phyloP scores from a whole-genome alignment of 345 rosid genomes.

The Moricandia arvensis region DNA sequence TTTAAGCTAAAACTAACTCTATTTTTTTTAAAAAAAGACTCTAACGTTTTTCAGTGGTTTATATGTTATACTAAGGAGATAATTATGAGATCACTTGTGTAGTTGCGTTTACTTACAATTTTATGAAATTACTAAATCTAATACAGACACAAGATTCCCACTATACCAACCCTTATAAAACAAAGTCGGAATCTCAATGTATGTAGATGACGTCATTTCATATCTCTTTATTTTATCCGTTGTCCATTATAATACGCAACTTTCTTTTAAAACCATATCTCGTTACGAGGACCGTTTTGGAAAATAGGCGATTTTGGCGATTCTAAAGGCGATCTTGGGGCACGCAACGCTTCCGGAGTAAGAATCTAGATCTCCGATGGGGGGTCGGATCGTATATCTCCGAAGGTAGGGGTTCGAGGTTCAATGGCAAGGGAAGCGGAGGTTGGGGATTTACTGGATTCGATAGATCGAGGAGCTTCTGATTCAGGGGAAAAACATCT shows the following conservation, averaged over 20 bases:
- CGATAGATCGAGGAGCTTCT: no score
- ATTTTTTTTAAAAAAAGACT: not conserved
- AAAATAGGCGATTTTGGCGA: not conserved
- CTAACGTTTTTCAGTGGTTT: not conserved
- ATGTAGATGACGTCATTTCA: conserved; percentile 18
- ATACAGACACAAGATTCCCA: conserved; percentile 24
- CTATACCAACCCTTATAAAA: conserved; percentile 17
- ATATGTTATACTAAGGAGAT: not conserved
- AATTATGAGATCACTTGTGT: not conserved
- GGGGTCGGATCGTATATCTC: no score
- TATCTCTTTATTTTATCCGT: not conserved
- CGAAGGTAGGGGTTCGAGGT: no score
- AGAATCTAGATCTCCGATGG: no score
- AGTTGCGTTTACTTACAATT: no score
- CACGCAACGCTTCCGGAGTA: no score
- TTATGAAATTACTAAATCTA: not conserved
- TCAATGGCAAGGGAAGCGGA: no score
- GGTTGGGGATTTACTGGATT: no score
- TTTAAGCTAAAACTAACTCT: not conserved
- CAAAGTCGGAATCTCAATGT: conserved; percentile 29
- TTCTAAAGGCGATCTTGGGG: no score
- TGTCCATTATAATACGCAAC: conserved; percentile 16
- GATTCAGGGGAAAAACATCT: no score
- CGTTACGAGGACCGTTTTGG: no score
- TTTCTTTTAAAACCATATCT: not conserved